These are phyloP conservation scores for Podospora comata DNA, from an alignment of 495 filamentous ascomycete species.

Conservation along the genomic window DNA sequence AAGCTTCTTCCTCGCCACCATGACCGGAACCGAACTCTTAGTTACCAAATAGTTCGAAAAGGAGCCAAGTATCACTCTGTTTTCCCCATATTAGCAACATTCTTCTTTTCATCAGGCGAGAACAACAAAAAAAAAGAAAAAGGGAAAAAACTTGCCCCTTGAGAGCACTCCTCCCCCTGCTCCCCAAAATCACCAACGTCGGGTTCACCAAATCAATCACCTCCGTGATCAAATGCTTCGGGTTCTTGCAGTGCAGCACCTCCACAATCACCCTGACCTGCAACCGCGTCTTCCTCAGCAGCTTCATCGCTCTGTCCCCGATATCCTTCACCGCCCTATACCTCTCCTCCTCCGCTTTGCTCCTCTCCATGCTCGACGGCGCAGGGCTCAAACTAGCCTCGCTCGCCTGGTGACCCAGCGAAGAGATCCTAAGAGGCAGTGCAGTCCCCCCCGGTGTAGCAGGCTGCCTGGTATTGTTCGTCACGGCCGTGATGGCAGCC, in stretches of 20 bases:
- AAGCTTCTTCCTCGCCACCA: constrained; percentile 82
- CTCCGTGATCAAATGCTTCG: constrained; percentile 79
- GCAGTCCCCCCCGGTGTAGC: constrained; percentile 27
- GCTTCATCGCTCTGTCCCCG: constrained; percentile 70
- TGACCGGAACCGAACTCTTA: constrained; percentile 93
- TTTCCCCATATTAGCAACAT: neutral
- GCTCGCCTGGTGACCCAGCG: constrained; percentile 20
- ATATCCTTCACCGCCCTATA: constrained; percentile 72
- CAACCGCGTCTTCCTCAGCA: constrained; percentile 83
- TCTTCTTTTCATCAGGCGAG: constrained; percentile 9
- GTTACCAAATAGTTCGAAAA: constrained; percentile 97
- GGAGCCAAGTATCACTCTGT: constrained; percentile 83
- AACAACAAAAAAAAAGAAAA: too few species aligned
- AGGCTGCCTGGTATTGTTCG: constrained; percentile 36
- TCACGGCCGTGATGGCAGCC: constrained; percentile 46
- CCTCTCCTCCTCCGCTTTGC: constrained; percentile 71
- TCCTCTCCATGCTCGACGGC: constrained; percentile 40
- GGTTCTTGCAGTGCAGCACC: constrained; percentile 96
- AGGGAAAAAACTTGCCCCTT: constrained; percentile 68
- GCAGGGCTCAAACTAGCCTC: constrained; percentile 40
- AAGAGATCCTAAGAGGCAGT: constrained; percentile 22
- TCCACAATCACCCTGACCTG: constrained; percentile 91
- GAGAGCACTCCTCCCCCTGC: constrained; percentile 80
- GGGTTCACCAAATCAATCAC: constrained; percentile 88
- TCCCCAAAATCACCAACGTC: constrained; percentile 90